Conservation (phyloP, 169 alveolate genomes). For the Babesia divergens region DNA sequence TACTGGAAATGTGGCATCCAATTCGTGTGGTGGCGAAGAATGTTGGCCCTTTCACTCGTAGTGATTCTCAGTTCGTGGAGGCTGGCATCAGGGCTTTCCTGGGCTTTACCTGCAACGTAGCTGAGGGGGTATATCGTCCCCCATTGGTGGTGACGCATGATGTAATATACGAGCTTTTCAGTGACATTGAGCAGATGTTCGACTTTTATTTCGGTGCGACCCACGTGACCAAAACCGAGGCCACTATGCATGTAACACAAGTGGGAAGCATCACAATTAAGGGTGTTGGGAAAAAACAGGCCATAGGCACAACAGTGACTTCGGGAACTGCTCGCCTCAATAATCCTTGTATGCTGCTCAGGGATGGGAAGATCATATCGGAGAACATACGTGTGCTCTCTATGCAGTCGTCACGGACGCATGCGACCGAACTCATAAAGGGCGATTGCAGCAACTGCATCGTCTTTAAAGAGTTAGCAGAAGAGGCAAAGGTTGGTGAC, state of each 20-base stretch:
- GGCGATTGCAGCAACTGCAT: conserved; percentile 61
- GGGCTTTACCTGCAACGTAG: conserved; percentile 26
- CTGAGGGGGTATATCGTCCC: conserved; percentile 25
- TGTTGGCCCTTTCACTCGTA: conserved; percentile 82
- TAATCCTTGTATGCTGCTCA: conserved; percentile 42
- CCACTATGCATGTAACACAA: conserved; percentile 67
- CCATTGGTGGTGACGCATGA: conserved; percentile 78
- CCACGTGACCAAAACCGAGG: conserved; percentile 60
- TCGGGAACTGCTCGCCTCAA: conserved; percentile 58
- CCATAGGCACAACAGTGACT: conserved; percentile 65
- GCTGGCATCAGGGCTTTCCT: conserved; percentile 32
- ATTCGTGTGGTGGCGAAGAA: conserved; percentile 73
- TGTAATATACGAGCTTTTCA: conserved; percentile 82
- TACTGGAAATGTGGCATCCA: conserved; percentile 62
- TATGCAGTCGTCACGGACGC: conserved; percentile 68
- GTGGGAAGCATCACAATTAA: conserved; percentile 66
- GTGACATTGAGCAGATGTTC: conserved; percentile 73
- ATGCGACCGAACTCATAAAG: conserved; percentile 63
- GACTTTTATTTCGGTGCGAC: conserved; percentile 63
- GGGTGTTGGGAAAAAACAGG: conserved; percentile 65
- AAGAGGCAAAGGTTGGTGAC: conserved; percentile 27
- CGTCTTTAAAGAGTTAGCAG: conserved; percentile 29
- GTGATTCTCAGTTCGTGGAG: conserved; percentile 74
- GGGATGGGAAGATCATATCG: conserved; percentile 54
- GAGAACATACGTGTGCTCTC: conserved; percentile 60